phyloP scores from a whole-genome alignment of 108 stramenopile species.

The Cyclostephanos invisitatus region DNA sequence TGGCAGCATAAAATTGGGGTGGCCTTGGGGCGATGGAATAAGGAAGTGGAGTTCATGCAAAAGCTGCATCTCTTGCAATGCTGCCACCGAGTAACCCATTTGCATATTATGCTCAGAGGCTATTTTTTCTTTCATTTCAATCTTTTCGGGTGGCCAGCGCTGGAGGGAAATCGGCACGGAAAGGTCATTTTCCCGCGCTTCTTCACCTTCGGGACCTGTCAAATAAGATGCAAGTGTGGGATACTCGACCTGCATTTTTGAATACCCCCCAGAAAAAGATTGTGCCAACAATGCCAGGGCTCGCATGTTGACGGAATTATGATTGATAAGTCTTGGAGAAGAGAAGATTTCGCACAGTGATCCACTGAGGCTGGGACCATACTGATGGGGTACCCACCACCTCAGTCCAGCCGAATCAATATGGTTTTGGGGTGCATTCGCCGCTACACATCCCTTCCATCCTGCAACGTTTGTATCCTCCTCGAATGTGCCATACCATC shows the following conservation, averaged over 20 bases:
- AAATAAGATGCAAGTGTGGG: constrained; percentile 53
- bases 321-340: constrained; percentile 33
- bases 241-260: constrained; percentile 43
- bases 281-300: constrained; percentile 53
- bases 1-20: constrained; percentile 86
- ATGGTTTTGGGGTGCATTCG: constrained; percentile 54
- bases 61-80: constrained; percentile 87
- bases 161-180: constrained; percentile 78
- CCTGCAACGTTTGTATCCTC: constrained; percentile 53
- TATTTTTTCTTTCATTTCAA: constrained; percentile 60
- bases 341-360: constrained; percentile 74
- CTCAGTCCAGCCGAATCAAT: constrained; percentile 67
- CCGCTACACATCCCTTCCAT: constrained; percentile 75
- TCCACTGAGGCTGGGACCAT: constrained; percentile 67
- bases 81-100: constrained; percentile 78
- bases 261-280: constrained; percentile 57
- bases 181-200: constrained; percentile 30
- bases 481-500: constrained; percentile 69
- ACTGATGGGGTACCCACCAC: constrained; percentile 82
- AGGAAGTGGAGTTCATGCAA: constrained; percentile 74
- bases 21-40: constrained; percentile 78
- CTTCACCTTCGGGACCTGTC: constrained; percentile 16
- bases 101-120: constrained; percentile 44
- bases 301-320: constrained; percentile 34
- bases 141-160: constrained; percentile 87